Percentiles rank a stretch among this genome's conserved stretches.
Conservation (phyloP, 768 basidiomycete species). For the Suillus alpinus region DNA sequence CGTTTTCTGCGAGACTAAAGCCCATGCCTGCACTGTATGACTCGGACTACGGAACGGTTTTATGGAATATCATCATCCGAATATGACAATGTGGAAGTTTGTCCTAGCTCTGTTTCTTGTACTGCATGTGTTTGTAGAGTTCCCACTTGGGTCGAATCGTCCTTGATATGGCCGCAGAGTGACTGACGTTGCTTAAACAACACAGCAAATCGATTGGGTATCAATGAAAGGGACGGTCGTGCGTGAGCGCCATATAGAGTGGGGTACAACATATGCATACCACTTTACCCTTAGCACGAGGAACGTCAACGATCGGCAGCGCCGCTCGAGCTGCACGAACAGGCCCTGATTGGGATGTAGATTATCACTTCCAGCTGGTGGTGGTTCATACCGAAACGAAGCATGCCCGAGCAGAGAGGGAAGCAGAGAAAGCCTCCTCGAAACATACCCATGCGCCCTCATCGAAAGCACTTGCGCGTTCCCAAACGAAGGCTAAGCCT, state of each 20-base stretch:
- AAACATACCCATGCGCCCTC: background rate
- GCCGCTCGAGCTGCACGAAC: no score
- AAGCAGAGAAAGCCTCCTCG: conserved; percentile 29
- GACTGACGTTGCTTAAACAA: no score
- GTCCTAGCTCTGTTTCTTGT: no score
- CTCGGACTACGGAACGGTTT: background rate
- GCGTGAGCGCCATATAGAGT: background rate
- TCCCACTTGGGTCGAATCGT: no score
- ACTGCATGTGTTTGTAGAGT: no score
- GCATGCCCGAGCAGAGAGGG: conserved; percentile 47
- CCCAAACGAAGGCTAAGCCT: background rate
- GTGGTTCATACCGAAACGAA: conserved; percentile 62
- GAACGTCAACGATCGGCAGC: no score
- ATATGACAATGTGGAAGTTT: background rate
- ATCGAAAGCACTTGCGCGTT: background rate
- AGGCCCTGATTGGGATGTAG: conserved; percentile 2
- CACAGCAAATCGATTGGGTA: background rate
- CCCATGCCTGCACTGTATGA: background rate
- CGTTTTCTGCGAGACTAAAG: background rate
- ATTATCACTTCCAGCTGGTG: conserved; percentile 51
- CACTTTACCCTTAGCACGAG: no score
- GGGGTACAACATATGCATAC: background rate
- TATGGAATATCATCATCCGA: background rate
- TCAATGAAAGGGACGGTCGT: background rate
- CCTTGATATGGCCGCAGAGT: no score